Evolutionary conservation across 495 filamentous ascomycete genomes (phyloP).

Genomic region (Xylaria acuta): DNA sequence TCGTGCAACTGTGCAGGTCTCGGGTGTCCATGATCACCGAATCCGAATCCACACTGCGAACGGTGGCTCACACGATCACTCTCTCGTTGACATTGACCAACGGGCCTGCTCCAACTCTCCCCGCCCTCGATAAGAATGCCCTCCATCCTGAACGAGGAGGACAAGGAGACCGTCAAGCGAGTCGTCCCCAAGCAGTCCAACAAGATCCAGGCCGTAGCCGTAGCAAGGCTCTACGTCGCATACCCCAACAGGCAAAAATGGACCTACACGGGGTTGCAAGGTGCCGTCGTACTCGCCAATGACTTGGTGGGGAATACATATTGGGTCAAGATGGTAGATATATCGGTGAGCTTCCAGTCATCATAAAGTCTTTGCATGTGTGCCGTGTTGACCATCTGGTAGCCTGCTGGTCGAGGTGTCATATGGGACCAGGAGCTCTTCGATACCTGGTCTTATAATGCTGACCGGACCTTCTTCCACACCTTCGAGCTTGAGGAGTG

Average conservation of each 20-base stretch:
- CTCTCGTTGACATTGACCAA: constrained; percentile 19
- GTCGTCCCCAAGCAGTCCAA: constrained; percentile 89
- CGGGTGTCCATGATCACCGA: constrained; percentile 8
- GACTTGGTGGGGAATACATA: constrained; percentile 93
- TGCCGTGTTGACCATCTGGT: constrained; percentile 24
- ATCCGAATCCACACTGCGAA: constrained; percentile 27
- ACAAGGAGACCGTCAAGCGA: constrained; percentile 92
- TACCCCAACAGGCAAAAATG: constrained; percentile 87
- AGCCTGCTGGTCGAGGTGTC: constrained; percentile 84
- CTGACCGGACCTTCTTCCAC: constrained; percentile 96
- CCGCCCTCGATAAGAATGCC: constrained; percentile 65
- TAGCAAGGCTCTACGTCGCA: constrained; percentile 92
- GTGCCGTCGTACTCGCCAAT: constrained; percentile 90
- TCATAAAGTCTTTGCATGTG: neutral
- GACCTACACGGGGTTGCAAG: constrained; percentile 93
- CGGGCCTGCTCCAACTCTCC: constrained; percentile 26
- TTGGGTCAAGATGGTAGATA: constrained; percentile 96
- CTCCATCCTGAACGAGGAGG: constrained; percentile 85
- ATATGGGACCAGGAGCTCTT: constrained; percentile 99
- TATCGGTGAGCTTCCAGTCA: constrained; percentile 72
- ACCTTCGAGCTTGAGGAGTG: constrained; percentile 94
- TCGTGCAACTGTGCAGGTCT: constrained; percentile 1
- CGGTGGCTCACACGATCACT: constrained; percentile 22
- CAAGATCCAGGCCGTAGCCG: constrained; percentile 93
- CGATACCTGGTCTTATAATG: constrained; percentile 91